Base-by-base conservation (phyloP, 345 rosid species). In the Tarenaya hassleriana region DNA sequence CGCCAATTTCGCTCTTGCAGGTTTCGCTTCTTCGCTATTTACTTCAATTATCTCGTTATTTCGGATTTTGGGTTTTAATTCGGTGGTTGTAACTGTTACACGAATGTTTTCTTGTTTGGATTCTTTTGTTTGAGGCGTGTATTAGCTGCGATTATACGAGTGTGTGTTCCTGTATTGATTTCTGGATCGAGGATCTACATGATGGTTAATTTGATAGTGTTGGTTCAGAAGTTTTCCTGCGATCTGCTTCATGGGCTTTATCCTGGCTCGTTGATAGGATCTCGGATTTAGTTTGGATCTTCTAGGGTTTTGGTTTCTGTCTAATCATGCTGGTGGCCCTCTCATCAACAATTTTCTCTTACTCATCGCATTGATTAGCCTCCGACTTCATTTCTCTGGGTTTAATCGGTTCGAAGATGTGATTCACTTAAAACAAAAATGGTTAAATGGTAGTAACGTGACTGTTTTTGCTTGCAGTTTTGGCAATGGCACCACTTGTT, bases 401-500 rank as follows among this genome's bases (percentile, higher is more conserved):
- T 24, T 24, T 24, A 5, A 24, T 24, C 5, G 29, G 29, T 2
- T 24, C 5, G 29, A 24, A 24, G 29, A 24, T 24, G 29, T 24
- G 29, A 24, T 24, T 24, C 29, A 24, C 29, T 2, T 24, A 24
- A 24, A 5, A 2, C 2, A 24, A 24, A 24, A 24, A 2, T 24
- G 29, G 29, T 24, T 24, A 24, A 24, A 24, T 24, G 29, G 29
- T 24, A 24, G 29, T 24, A 24, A 24, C 5, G 5, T 2, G 29
- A 5, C 5, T 24, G 29, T 14, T 58, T 47, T 24, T 59, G 54
- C 42, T 37, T 71, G 62, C 89, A 94, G 99, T 91, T 62, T 77
- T 94, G 68, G 47, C 95, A 6, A 54, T 94, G 73, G 97, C 97
- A 42, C 99, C 99, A 20, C 97, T 94, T 10, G 64, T 86, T 52